Conservation (phyloP, 2,329 filamentous ascomycete genomes). For the Colletotrichum abscissum region DNA sequence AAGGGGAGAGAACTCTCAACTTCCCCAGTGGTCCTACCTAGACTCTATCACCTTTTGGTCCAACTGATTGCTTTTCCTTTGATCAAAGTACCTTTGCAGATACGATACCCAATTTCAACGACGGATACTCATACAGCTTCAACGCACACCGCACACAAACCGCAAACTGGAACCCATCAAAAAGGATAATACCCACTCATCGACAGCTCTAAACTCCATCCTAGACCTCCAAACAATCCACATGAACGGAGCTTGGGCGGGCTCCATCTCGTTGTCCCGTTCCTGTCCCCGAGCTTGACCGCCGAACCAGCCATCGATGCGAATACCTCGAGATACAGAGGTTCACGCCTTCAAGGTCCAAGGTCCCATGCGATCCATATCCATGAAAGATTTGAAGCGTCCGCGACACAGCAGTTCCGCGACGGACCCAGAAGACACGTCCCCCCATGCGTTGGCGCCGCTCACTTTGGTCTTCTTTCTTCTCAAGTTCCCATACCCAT, state of each 20-base stretch:
- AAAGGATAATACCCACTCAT: not conserved
- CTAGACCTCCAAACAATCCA: conserved; percentile 21
- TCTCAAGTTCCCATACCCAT: not conserved
- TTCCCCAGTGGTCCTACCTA: not conserved
- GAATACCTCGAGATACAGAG: not conserved
- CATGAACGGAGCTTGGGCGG: conserved; percentile 10
- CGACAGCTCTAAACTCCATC: not conserved
- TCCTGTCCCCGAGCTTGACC: conserved; percentile 1
- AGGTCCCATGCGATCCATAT: not conserved
- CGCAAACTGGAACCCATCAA: not conserved
- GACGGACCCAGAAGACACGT: conserved; percentile 3
- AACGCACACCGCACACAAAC: not conserved
- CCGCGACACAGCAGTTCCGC: conserved; percentile 1
- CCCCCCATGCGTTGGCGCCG: conserved; percentile 21
- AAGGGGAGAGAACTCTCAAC: not conserved
- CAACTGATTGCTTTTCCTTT: not conserved
- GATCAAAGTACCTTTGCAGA: not conserved
- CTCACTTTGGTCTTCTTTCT: not conserved
- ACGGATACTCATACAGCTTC: not conserved
- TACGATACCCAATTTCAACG: not conserved
- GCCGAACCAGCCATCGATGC: not conserved
- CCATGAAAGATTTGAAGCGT: not conserved
- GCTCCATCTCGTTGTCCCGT: conserved; percentile 2
- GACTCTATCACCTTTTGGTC: not conserved
- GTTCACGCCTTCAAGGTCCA: not conserved